A percentile compares a stretch with the other conserved stretches of the same genome.
These are phyloP conservation scores for Bipolaris cookei DNA, from an alignment of 2,329 filamentous ascomycete genomes.

Conservation along the genomic window DNA sequence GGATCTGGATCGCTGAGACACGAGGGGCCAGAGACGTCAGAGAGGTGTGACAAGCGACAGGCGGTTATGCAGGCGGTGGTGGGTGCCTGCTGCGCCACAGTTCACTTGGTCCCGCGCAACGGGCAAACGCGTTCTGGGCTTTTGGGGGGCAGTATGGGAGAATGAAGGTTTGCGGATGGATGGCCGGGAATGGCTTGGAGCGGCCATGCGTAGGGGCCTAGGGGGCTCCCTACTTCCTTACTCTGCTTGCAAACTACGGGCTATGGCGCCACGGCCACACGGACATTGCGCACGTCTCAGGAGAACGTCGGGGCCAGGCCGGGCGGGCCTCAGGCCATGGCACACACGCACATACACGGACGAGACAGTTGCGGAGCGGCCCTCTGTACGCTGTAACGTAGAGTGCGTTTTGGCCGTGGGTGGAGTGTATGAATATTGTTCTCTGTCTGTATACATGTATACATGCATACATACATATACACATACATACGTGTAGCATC, in stretches of 20 bases:
- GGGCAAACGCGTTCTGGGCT: not conserved
- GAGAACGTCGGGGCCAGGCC: conserved; percentile 31
- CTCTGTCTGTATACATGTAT: no score
- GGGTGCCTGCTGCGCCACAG: conserved; percentile 8
- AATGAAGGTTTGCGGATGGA: conserved; percentile 1
- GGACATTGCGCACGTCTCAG: conserved; percentile 35
- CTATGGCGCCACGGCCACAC: conserved; percentile 19
- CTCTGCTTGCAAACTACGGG: no score
- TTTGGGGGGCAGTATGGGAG: not conserved
- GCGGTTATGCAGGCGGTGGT: not conserved
- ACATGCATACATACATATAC: no score
- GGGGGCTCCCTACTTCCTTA: no score
- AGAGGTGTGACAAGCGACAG: conserved; percentile 5
- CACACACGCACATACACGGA: conserved; percentile 7
- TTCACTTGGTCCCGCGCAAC: not conserved
- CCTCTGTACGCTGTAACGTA: conserved; percentile 4
- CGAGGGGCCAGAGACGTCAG: not conserved
- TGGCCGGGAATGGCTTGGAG: not conserved
- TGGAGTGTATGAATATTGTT: not conserved
- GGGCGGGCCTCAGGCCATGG: not conserved
- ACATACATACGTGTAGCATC: no score
- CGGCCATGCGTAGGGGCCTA: conserved; percentile 1
- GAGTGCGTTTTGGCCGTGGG: not conserved
- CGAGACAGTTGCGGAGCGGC: conserved; percentile 18
- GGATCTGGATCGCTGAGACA: conserved; percentile 11